Evolutionary conservation across 2,329 filamentous ascomycete species (phyloP), one percentile per base, ranked within the genome.

Genomic region (Alternaria burnsii): DNA sequence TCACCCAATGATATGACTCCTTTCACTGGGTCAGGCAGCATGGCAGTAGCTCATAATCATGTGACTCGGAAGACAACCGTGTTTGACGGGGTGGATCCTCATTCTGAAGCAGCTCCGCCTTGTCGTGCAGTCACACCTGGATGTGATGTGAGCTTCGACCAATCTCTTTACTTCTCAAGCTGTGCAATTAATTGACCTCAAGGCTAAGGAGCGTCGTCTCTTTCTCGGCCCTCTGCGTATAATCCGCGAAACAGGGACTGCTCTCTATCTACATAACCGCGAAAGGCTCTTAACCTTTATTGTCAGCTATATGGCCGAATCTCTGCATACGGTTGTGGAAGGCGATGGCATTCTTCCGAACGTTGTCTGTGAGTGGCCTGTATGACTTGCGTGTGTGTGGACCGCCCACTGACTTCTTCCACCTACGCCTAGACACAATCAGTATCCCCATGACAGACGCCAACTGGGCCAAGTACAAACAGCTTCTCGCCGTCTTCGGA

Each of bases 181-280:
- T 32, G 43, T 9, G 46, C 12, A 22, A 36, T 52, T 64, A n/a
- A 66, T 30, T 16, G 16, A 2, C 28, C 8, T 7, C 12, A 26
- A 66, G 64, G 55, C 62, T 7, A 36, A 38, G 24, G 51, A 47
- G n/a, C 64, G 63, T 11, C 22, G 52, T 11, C 18, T 69, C 20
- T 48, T 68, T 1, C 53, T 69, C 16, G 63, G 60, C 3, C 65
- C 66, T 3, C 52, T 69, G 16, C 53, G 42, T 12, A 52, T 68
- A 30, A 52, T 68, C 5, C 40, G 47, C 43, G 44, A 14, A 9
- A 22, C 24, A 47, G 59, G 18, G 58, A 56, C 18, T 18, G 10
- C 11, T 5, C 12, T 57, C 32, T 22, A 22, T n/a, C 10, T 9
- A 41, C 20, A 46, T 32, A 40, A 47, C 10, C 52, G 57, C 12